A percentile compares a stretch with the other conserved stretches of the same genome.
Evolutionary conservation across 2,329 filamentous ascomycete genomes (phyloP).

Genomic region (Diaporthe longicolla): DNA sequence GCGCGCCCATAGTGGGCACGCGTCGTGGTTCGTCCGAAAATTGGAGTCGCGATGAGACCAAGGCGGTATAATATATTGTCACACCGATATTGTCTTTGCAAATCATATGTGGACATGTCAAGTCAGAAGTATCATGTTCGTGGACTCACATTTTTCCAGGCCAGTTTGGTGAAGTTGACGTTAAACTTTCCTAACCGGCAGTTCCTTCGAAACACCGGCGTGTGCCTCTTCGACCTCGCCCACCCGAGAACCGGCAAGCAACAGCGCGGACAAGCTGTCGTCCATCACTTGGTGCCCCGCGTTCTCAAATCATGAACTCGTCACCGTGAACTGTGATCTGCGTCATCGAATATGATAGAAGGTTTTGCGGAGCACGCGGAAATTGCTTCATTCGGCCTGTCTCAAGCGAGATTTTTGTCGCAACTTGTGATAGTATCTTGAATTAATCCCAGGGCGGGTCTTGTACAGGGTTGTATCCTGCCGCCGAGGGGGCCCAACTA

Average conservation of each 20-base stretch:
- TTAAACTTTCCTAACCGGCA: neutral
- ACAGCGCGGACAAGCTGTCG: neutral
- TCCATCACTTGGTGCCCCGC: neutral
- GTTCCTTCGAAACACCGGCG: neutral
- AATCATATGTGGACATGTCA: neutral
- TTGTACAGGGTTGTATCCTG: constrained; percentile 27
- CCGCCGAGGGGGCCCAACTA: constrained; percentile 18
- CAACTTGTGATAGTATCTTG: neutral
- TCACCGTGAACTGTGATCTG: neutral
- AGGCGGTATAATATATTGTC: constrained; percentile 25
- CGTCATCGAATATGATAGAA: neutral
- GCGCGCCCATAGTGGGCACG: constrained; percentile 6
- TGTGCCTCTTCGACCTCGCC: neutral
- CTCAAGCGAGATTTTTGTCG: constrained; percentile 27
- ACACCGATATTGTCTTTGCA: neutral
- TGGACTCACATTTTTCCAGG: neutral
- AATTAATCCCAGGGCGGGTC: constrained; percentile 21
- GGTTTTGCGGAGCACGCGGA: constrained; percentile 20
- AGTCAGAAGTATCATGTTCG: neutral
- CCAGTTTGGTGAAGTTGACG: neutral
- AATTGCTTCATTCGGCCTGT: constrained; percentile 27
- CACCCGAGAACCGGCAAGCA: neutral
- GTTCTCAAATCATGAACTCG: constrained; percentile 15
- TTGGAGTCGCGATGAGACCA: constrained; percentile 20
- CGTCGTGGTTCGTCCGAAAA: constrained; percentile 23